Base-by-base conservation (phyloP, 1,284 basidiomycete species). In the Trametes polyzona region DNA sequence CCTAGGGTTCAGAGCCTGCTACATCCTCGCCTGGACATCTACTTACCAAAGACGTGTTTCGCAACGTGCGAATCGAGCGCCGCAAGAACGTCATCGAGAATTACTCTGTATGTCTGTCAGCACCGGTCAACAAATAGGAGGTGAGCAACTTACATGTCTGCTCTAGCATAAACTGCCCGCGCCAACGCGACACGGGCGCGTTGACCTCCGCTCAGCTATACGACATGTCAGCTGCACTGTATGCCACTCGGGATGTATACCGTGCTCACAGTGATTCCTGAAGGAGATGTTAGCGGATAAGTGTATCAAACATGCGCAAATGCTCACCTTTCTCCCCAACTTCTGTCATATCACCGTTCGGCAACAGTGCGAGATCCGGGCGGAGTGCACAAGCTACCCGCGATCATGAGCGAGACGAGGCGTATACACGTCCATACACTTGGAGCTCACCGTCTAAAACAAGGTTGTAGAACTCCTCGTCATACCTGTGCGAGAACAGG, bases 401-500 rank as follows among this genome's bases (percentile, higher is more conserved):
- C 4, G 6, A 6, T 12, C 10, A 9, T 48, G 8, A 37, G n/a
- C 29, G 5, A 32, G 21, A 14, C 11, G 21, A 12, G 7, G 29
- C 24, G 12, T 29, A 11, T 7, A 23, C 26, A 14, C 10, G 21
- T 16, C 26, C 11, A 8, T 55, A 4, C 36, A n/a, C 29, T 42
- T 21, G 26, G 9, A 57, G 68, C 4, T 48, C n/a, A 87, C 88
- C 88, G 75, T 92, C 87, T 4, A 92, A 69, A n/a, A 91, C 89
- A 16, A 86, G 64, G 52, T 88, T 80, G 64, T 92, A 92, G 63
- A 90, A 92, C 0, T 74, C 78, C 60, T 91, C 87, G 55, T 97
- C 92, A 61, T 90, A 97, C 59, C 87, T 83, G 70, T 95, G 91
- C 8, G 90, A 95, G 74, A 98, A 98, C 32, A 93, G 69, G 58